phyloP scores from a whole-genome alignment of 306 rosid genomes.

The Calophaca sinica region DNA sequence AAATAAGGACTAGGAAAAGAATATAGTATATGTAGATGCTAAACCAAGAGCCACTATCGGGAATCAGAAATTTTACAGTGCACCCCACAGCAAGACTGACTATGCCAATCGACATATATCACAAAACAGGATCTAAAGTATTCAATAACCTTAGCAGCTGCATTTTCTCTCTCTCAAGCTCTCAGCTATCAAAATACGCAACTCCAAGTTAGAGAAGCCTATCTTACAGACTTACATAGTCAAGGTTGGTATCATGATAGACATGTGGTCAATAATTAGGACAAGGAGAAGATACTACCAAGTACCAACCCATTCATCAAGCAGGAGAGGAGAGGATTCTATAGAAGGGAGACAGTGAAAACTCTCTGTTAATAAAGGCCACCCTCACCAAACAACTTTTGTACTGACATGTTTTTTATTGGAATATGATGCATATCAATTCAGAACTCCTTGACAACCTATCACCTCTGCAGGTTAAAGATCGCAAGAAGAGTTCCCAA shows the following conservation, averaged over 20 bases:
- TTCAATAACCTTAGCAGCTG: constrained; percentile 39
- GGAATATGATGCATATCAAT: constrained; percentile 26
- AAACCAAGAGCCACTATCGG: constrained; percentile 33
- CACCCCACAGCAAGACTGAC: constrained; percentile 41
- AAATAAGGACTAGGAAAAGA: constrained; percentile 15
- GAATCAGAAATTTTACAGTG: neutral
- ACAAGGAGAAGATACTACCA: constrained; percentile 17
- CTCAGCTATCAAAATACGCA: constrained; percentile 44
- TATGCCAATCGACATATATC: constrained; percentile 33
- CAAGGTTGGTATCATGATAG: constrained; percentile 37
- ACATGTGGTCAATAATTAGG: constrained; percentile 32
- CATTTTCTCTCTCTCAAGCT: constrained; percentile 45
- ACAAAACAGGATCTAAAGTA: constrained; percentile 44
- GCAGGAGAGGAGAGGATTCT: constrained; percentile 28
- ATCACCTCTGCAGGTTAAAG: constrained; percentile 6
- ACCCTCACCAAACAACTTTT: constrained; percentile 36
- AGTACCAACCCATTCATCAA: constrained; percentile 38
- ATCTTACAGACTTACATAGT: constrained; percentile 30
- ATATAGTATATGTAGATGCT: constrained; percentile 21
- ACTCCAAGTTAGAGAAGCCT: constrained; percentile 43
- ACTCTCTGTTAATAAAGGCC: constrained; percentile 28
- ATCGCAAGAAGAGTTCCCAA: neutral
- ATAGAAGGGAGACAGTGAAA: constrained; percentile 8
- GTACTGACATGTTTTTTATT: neutral
- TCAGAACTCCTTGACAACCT: constrained; percentile 38